phyloP scores from a whole-genome alignment of 2,329 filamentous ascomycete genomes.

The Ophiostoma ulmi region DNA sequence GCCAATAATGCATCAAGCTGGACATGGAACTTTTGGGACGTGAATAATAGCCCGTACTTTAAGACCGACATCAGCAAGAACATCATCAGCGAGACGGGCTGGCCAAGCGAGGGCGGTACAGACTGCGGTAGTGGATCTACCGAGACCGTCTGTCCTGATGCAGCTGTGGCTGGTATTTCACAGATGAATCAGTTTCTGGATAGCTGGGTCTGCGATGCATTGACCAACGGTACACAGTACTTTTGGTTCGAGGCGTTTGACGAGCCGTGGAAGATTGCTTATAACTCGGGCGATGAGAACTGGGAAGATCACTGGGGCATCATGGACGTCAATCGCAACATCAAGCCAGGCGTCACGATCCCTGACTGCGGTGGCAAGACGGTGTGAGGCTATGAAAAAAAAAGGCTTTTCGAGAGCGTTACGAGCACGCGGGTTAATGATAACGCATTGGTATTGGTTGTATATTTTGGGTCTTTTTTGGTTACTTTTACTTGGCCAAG shows the following conservation, averaged over 20 bases:
- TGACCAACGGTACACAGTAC: constrained; percentile 81
- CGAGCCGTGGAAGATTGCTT: constrained; percentile 86
- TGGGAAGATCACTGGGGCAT: constrained; percentile 98
- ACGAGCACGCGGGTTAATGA: neutral
- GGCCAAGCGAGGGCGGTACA: constrained; percentile 78
- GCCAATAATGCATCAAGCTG: constrained; percentile 65
- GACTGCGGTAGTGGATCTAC: constrained; percentile 58
- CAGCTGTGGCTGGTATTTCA: constrained; percentile 70
- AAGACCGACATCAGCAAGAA: constrained; percentile 60
- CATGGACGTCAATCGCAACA: constrained; percentile 75
- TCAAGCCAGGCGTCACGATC: constrained; percentile 80
- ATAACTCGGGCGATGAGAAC: constrained; percentile 61
- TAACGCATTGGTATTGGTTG: neutral
- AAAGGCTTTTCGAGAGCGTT: neutral
- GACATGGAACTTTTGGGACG: constrained; percentile 79
- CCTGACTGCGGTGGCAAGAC: constrained; percentile 79
- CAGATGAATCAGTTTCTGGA: constrained; percentile 84
- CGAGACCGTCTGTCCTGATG: constrained; percentile 51
- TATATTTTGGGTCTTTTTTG: constrained; percentile 1
- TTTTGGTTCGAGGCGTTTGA: constrained; percentile 98
- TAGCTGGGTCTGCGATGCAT: constrained; percentile 74
- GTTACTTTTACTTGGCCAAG: neutral
- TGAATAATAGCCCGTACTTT: constrained; percentile 61
- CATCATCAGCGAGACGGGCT: constrained; percentile 85
- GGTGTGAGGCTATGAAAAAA: constrained; percentile 37